Base-by-base conservation (phyloP, 441 rosid species). In the Erodium trifolium region DNA sequence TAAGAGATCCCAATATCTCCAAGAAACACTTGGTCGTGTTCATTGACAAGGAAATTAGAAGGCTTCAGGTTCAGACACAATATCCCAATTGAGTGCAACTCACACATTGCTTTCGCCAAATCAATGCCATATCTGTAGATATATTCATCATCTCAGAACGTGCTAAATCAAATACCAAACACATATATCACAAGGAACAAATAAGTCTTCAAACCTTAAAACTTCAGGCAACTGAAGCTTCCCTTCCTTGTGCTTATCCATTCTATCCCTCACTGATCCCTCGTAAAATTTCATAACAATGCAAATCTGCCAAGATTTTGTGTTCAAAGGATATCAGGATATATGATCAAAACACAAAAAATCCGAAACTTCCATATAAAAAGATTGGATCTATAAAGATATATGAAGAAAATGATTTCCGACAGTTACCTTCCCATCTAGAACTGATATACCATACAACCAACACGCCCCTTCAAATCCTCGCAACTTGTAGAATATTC, bases 1-100 rank as follows among this genome's bases (percentile, higher is more conserved):
- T 77, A 84, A 66, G 97, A 91, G 74, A 89, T 83, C 27, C 97
- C 98, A 53, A 86, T 71, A 72, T 91, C 96, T 17, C 96, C 96
- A 0, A 93, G 64, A 79, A 88, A 73, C 29, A 85, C 92, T 77
- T 78, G 85, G 75, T 88, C 89, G 41, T 77, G 82, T 71, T 85
- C 90, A 82, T 78, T 71, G 51, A 91, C 86, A 72, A 93, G 96
- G 72, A 85, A 77, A 74, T 91, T 93, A 27, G 80, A 83, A 67
- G 92, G 89, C 73, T 91, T 93, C 66, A 89, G 86, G 78, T 86
- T 93, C 62, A 93, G 91, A 73, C 86, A 82, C 65, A 90, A 80
- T 63, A 81, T 71, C 71, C 86, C 94, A 78, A 78, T 86, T 1
- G 83, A 75, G 73, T 93, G 98, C 82, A 93, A 68, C 68, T 84